A percentile compares a stretch with the other conserved stretches of the same genome.
phyloP scores from a whole-genome alignment of 768 basidiomycete species.

The Tulasnella sp. region DNA sequence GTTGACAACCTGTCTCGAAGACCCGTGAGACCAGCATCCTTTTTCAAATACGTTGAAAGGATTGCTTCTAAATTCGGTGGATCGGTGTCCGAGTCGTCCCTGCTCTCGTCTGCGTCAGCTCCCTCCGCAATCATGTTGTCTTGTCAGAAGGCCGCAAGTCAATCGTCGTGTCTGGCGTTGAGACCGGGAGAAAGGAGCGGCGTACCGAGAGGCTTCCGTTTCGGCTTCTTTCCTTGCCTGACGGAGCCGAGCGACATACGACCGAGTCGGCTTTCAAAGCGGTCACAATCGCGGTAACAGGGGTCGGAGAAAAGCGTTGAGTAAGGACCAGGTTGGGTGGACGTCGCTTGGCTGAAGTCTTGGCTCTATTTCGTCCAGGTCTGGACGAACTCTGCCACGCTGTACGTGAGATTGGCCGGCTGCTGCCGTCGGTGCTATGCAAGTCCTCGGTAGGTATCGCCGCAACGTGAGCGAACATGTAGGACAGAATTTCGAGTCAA shows the following conservation, averaged over 20 bases:
- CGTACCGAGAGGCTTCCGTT: neutral
- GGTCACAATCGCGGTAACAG: neutral
- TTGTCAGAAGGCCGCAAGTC: neutral
- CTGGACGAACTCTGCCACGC: too few relatives aligned
- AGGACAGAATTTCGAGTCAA: neutral
- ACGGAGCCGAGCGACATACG: conserved; percentile 17
- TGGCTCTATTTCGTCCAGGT: too few relatives aligned
- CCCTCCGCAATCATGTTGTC: neutral
- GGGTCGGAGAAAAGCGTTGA: conserved; percentile 11
- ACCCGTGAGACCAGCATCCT: neutral
- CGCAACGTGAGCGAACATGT: conserved; percentile 4
- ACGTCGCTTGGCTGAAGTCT: neutral
- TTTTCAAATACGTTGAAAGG: conserved; percentile 21
- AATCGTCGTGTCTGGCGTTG: conserved; percentile 6
- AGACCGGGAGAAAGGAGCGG: conserved; percentile 20
- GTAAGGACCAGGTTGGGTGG: neutral
- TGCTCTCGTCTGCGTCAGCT: neutral
- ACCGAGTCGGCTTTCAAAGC: neutral
- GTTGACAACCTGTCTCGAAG: neutral
- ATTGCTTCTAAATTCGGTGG: conserved; percentile 22
- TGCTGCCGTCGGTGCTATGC: neutral
- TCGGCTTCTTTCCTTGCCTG: conserved; percentile 1
- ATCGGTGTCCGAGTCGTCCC: conserved; percentile 18
- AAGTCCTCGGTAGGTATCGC: neutral
- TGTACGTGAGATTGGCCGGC: neutral